Evolutionary conservation across 352 stramenopile genomes (phyloP).

Genomic region (Pilasporangium apinafurcum): DNA sequence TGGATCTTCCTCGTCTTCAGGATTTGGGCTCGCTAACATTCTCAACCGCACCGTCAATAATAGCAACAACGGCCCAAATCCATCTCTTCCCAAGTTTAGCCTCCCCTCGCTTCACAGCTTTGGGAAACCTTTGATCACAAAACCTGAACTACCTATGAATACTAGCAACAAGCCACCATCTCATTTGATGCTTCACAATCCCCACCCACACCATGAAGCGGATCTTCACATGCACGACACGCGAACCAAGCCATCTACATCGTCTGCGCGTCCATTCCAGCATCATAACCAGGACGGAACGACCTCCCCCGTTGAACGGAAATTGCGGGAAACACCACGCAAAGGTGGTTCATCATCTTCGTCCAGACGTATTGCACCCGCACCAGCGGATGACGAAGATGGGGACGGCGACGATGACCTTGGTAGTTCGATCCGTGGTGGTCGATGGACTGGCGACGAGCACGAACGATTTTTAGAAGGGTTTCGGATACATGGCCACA

Average conservation of each 20-base stretch:
- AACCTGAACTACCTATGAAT: slow-evolving; percentile 29
- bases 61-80: not conserved
- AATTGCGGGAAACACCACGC: slow-evolving; percentile 16
- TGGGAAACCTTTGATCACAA: slow-evolving; percentile 50
- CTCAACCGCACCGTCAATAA: slow-evolving; percentile 40
- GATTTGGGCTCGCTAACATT: slow-evolving; percentile 78
- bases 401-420: slow-evolving; percentile 41
- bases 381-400: slow-evolving; percentile 64
- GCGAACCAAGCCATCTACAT: slow-evolving; percentile 10
- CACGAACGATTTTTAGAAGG: slow-evolving; percentile 83
- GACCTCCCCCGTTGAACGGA: slow-evolving; percentile 22
- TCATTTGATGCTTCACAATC: slow-evolving; percentile 25
- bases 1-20: slow-evolving; percentile 38
- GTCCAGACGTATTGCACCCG: slow-evolving; percentile 43
- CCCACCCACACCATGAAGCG: no score
- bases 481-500: slow-evolving; percentile 84
- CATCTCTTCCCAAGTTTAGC: slow-evolving; percentile 52
- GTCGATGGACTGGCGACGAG: slow-evolving; percentile 80
- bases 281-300: no score
- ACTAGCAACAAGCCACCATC: no score
- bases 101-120: slow-evolving; percentile 76
- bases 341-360: slow-evolving; percentile 17
- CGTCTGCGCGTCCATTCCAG: no score
- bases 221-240: no score
- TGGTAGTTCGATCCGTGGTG: slow-evolving; percentile 57